Conservation (phyloP, 495 filamentous ascomycete genomes). For the Talaromyces trachyspermus region DNA sequence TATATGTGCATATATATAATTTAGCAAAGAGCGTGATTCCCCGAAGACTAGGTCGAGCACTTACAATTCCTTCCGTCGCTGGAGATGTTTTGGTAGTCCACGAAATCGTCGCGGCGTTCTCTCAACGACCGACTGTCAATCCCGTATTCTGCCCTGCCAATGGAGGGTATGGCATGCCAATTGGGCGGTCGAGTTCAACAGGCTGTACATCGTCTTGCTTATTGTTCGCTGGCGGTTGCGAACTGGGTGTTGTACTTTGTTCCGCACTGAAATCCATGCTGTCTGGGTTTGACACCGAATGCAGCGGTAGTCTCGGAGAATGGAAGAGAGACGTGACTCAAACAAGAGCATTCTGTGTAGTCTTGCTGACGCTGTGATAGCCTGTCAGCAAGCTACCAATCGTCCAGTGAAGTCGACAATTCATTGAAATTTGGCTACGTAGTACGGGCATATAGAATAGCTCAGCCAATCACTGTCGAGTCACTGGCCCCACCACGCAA, state of each 20-base stretch:
- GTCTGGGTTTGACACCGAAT: slow-evolving; percentile 35
- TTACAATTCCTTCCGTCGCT: slow-evolving; percentile 64
- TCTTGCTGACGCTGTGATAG: neutral
- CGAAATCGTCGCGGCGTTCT: slow-evolving; percentile 71
- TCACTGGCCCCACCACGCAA: too few species aligned
- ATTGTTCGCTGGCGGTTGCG: neutral
- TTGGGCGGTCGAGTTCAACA: slow-evolving; percentile 65
- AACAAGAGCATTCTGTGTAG: neutral
- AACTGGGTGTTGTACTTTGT: slow-evolving; percentile 12
- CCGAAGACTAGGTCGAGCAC: slow-evolving; percentile 11
- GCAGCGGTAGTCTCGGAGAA: slow-evolving; percentile 27
- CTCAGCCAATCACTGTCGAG: too few species aligned
- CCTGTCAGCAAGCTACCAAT: neutral
- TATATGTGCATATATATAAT: neutral
- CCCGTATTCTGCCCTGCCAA: slow-evolving; percentile 67
- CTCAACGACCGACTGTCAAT: slow-evolving; percentile 57
- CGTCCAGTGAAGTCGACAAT: too few species aligned
- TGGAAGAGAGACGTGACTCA: slow-evolving; percentile 6
- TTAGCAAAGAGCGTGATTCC: neutral
- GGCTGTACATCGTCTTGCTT: slow-evolving; percentile 51
- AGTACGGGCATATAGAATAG: too few species aligned
- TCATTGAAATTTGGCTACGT: too few species aligned
- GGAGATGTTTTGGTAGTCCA: slow-evolving; percentile 75
- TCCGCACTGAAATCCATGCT: slow-evolving; percentile 15
- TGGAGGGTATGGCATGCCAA: slow-evolving; percentile 71